phyloP scores from a whole-genome alignment of 768 basidiomycete species.

The Favolaschia claudopus region DNA sequence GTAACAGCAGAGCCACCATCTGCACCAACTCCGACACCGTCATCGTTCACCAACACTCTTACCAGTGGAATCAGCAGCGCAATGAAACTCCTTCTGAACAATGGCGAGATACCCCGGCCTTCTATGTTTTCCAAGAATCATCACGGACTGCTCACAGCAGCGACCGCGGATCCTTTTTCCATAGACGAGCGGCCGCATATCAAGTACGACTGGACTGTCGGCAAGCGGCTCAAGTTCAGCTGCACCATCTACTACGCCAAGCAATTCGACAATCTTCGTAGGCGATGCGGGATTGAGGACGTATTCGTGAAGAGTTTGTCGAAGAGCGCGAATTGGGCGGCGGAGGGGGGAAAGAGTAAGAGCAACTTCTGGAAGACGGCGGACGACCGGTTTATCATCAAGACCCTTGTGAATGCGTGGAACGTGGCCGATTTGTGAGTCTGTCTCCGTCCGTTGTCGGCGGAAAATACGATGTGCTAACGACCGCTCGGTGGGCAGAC shows the following conservation, averaged over 20 bases:
- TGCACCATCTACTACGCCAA: conserved; percentile 86
- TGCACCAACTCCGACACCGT: conserved; percentile 35
- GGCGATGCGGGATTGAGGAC: conserved; percentile 72
- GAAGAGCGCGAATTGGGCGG: conserved; percentile 70
- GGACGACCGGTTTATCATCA: conserved; percentile 83
- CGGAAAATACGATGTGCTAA: conserved; percentile 14
- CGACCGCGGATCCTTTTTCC: conserved; percentile 43
- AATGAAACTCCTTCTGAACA: conserved; percentile 63
- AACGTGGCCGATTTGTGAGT: conserved; percentile 85
- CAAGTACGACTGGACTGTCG: conserved; percentile 83
- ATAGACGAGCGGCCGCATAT: conserved; percentile 83
- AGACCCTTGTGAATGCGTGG: conserved; percentile 87
- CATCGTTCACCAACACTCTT: conserved; percentile 54
- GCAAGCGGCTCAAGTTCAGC: conserved; percentile 76
- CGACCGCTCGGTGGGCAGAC: conserved; percentile 48
- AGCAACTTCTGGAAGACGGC: conserved; percentile 84
- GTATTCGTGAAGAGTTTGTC: conserved; percentile 67
- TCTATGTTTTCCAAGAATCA: conserved; percentile 51
- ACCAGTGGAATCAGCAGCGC: conserved; percentile 64
- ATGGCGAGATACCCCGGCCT: conserved; percentile 40
- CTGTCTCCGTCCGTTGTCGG: not conserved
- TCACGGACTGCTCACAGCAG: conserved; percentile 60
- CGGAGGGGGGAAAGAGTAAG: conserved; percentile 83
- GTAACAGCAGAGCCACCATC: not conserved
- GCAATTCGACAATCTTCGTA: conserved; percentile 75